Base-by-base conservation (phyloP, 306 rosid genomes). In the Castanopsis chinensis region DNA sequence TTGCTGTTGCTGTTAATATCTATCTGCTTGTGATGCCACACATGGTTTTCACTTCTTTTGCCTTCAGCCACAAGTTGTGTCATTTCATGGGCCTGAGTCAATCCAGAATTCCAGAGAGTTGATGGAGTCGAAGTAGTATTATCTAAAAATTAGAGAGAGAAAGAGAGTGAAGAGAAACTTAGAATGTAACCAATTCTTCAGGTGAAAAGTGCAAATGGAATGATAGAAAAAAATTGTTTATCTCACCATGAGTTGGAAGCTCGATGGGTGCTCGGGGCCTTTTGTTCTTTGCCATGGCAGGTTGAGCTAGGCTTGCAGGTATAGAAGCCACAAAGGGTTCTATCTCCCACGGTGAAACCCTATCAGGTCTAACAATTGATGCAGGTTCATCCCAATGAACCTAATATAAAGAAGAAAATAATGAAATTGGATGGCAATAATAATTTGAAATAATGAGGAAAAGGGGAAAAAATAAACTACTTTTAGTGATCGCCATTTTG, bases 321-420 rank as follows among this genome's bases (percentile, higher is more conserved):
- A 74, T 57, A 32, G 96, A 79, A 76, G 92, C 85, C 71, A 88
- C 85, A 68, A 88, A 89, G 12, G 97, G 96, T 72, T 95, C 98
- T 76, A 95, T 88, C 85, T 95, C 97, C 98, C 98, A 95, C 5
- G 97, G 90, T 2, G 98, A 95, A 77, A 95, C 97, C 88, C 94
- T 90, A 23, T 91, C 97, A 32, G 98, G 99, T 85, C 98, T 89
- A 14, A 82, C 77, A 84, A 91, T 80, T 53, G 98, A 78, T 63
- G 97, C 85, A 73, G 91, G 86, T 79, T 95, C 99, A 81, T 95
- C 99, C 99, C 99, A 95, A 81, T 93, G 98, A 83, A 93, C 99
- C 99, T 95, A 85, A 81, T 59, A 74, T 33, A 71, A 77, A 68
- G 63, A 72, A 18, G 76, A 68, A 33, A 76, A 63, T 21, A 33